phyloP scores from a whole-genome alignment of 2,329 filamentous ascomycete species.

The Ceratocystis papillata region DNA sequence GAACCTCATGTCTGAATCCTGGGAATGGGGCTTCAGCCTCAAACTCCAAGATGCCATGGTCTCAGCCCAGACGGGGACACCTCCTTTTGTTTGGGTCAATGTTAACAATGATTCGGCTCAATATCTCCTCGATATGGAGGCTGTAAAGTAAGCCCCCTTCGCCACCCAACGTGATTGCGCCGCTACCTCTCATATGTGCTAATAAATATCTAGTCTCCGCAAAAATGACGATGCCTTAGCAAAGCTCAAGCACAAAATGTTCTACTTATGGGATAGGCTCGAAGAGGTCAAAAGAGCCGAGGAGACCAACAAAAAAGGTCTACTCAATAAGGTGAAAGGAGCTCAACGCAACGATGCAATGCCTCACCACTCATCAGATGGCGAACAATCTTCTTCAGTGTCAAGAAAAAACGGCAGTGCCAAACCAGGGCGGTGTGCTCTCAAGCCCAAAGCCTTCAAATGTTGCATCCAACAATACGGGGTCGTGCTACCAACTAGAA shows the following conservation, averaged over 20 bases:
- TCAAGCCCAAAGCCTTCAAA: conserved; percentile 41
- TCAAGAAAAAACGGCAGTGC: not conserved
- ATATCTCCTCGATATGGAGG: conserved; percentile 40
- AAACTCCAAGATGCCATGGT: conserved; percentile 57
- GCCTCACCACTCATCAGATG: conserved; percentile 34
- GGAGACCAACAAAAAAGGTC: conserved; percentile 6
- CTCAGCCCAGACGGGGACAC: conserved; percentile 6
- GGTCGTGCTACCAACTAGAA: conserved; percentile 36
- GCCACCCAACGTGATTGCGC: not conserved
- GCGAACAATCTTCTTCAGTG: conserved; percentile 26
- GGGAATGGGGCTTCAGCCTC: conserved; percentile 79
- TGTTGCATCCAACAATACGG: conserved; percentile 67
- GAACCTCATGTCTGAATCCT: conserved; percentile 35
- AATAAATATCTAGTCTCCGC: conserved; percentile 38
- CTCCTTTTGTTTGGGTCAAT: conserved; percentile 46
- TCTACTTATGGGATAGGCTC: conserved; percentile 74
- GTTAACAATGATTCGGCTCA: conserved; percentile 50
- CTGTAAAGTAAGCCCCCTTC: conserved; percentile 33
- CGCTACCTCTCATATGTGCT: not conserved
- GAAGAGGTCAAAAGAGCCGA: conserved; percentile 52
- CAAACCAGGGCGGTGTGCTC: conserved; percentile 22
- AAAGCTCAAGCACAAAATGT: conserved; percentile 57
- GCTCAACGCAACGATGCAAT: conserved; percentile 28
- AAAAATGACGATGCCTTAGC: conserved; percentile 39
- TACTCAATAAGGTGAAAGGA: not conserved